Conservation (phyloP, 2,329 filamentous ascomycete genomes). For the Aspergillus jensenii region DNA sequence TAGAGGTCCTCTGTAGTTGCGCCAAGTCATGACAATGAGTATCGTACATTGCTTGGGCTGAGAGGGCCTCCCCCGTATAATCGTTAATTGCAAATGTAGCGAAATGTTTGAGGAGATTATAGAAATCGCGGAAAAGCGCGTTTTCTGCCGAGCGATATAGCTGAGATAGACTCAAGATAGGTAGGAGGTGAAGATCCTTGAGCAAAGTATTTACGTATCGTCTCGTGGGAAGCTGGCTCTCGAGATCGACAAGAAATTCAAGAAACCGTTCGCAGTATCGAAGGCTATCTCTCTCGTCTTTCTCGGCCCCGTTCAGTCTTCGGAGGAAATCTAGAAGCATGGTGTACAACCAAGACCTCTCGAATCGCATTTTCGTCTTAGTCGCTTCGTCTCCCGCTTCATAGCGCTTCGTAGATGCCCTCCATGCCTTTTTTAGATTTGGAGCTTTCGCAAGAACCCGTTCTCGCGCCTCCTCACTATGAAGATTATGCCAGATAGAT, state of each 20-base stretch:
- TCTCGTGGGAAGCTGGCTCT: constrained; percentile 90
- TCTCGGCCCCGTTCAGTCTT: constrained; percentile 60
- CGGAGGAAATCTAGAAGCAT: constrained; percentile 80
- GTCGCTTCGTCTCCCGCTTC: constrained; percentile 78
- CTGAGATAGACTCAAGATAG: constrained; percentile 75
- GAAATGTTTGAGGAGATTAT: constrained; percentile 79
- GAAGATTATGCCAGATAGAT: constrained; percentile 91
- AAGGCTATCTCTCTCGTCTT: constrained; percentile 58
- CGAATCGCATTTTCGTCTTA: constrained; percentile 81
- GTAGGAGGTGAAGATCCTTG: constrained; percentile 78
- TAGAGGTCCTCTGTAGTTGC: constrained; percentile 73
- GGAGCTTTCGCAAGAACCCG: constrained; percentile 68
- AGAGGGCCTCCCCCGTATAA: constrained; percentile 77
- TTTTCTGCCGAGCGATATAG: constrained; percentile 74
- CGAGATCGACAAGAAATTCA: constrained; percentile 84
- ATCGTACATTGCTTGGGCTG: constrained; percentile 71
- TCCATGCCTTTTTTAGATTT: constrained; percentile 87
- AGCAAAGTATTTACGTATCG: constrained; percentile 89
- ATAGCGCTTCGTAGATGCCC: constrained; percentile 79
- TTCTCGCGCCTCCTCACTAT: constrained; percentile 73
- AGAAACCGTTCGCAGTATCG: constrained; percentile 90
- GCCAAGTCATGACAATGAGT: constrained; percentile 74
- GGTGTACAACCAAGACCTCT: constrained; percentile 89
- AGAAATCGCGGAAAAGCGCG: constrained; percentile 76
- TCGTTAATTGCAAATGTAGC: constrained; percentile 88